Percentiles rank a stretch among this genome's conserved stretches.
phyloP scores from a whole-genome alignment of 2,329 filamentous ascomycete genomes.

The Exophiala sideris region DNA sequence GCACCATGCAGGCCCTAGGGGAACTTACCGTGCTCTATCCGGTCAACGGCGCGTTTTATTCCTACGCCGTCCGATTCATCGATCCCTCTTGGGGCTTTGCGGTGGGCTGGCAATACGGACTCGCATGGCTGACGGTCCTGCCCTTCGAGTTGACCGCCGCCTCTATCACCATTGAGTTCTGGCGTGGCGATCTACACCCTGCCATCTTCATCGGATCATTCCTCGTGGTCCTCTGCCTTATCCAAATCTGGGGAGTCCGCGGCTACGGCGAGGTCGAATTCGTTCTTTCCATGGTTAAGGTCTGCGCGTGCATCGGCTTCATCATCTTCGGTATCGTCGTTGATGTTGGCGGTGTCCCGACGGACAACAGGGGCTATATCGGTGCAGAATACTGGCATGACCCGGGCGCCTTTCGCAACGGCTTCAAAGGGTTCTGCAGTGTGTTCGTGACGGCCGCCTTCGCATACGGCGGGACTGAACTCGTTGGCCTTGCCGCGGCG shows the following conservation, averaged over 20 bases:
- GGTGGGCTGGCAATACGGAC: slow-evolving; percentile 49
- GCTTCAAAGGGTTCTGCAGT: slow-evolving; percentile 53
- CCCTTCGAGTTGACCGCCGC: slow-evolving; percentile 80
- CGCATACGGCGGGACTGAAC: slow-evolving; percentile 53
- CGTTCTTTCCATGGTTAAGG: slow-evolving; percentile 73
- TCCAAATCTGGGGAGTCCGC: slow-evolving; percentile 79
- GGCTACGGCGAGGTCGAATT: slow-evolving; percentile 84
- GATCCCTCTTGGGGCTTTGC: slow-evolving; percentile 63
- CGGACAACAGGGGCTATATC: slow-evolving; percentile 30
- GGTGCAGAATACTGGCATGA: slow-evolving; percentile 55
- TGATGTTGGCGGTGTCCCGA: slow-evolving; percentile 38
- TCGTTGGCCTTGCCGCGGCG: slow-evolving; percentile 52
- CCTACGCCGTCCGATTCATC: slow-evolving; percentile 86
- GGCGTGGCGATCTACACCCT: slow-evolving; percentile 44
- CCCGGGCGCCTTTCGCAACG: slow-evolving; percentile 46
- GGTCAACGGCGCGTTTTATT: slow-evolving; percentile 84
- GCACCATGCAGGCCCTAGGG: slow-evolving; percentile 84
- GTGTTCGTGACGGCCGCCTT: slow-evolving; percentile 57
- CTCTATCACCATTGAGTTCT: slow-evolving; percentile 72
- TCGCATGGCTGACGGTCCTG: slow-evolving; percentile 77
- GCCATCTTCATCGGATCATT: slow-evolving; percentile 66
- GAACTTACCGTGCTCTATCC: slow-evolving; percentile 91
- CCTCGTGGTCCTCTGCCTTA: slow-evolving; percentile 64
- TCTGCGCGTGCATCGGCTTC: slow-evolving; percentile 58
- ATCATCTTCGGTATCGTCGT: slow-evolving; percentile 22